These are phyloP conservation scores for Ogataea hybrid DNA, from an alignment of 1,139 yeast genomes.

Conservation along the genomic window DNA sequence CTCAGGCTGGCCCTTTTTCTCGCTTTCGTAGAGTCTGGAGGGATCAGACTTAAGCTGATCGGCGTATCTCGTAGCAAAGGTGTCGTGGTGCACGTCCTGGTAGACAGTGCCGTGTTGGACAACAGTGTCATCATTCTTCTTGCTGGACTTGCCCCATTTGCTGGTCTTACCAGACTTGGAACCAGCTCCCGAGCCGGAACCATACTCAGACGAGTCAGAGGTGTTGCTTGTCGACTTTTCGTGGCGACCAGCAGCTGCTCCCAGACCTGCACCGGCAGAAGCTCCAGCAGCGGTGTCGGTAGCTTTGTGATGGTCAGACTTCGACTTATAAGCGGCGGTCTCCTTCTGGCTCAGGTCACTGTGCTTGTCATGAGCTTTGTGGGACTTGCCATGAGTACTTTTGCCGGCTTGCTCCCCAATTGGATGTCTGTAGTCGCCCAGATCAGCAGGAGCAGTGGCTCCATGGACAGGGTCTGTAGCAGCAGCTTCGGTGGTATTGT, in stretches of 20 bases:
- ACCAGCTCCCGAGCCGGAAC: background rate
- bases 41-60: conserved; percentile 1
- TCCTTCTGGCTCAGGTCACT: too few species aligned
- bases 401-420: background rate
- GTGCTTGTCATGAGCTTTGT: background rate
- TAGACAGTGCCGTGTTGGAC: conserved; percentile 19
- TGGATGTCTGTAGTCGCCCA: background rate
- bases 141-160: conserved; percentile 4
- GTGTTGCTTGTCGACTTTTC: background rate
- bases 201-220: background rate
- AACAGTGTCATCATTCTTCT: background rate
- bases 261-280: conserved; percentile 2
- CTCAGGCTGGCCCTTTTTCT: conserved; percentile 4
- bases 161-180: background rate
- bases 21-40: conserved; percentile 1
- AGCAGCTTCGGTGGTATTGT: conserved; percentile 1
- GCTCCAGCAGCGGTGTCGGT: conserved; percentile 6
- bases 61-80: conserved; percentile 3
- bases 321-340: too few species aligned
- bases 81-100: conserved; percentile 15
- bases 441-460: conserved; percentile 8
- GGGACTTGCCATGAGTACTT: background rate
- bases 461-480: conserved; percentile 4
- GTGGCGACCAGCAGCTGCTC: background rate
- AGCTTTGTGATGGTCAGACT: background rate